Percentiles rank a stretch among this genome's conserved stretches.
Conservation (phyloP, 140 eudicot species). For the Ambrosia hybrid region DNA sequence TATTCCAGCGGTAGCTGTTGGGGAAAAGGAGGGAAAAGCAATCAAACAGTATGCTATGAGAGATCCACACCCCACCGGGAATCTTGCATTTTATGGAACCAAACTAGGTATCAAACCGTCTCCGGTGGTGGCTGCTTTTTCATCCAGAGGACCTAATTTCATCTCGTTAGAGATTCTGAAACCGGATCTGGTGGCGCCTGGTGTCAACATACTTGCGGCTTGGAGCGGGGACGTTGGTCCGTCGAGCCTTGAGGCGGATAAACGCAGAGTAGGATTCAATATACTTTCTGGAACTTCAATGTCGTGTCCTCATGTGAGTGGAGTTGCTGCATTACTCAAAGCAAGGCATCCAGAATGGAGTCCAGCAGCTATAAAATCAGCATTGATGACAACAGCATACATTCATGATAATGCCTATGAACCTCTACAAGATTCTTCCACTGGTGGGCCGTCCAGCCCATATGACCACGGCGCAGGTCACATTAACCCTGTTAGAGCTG, state of each 20-base stretch:
- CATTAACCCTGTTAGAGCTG: constrained; percentile 69
- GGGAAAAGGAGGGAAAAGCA: constrained; percentile 62
- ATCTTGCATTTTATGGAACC: constrained; percentile 73
- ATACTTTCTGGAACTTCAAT: constrained; percentile 91
- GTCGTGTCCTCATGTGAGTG: constrained; percentile 98
- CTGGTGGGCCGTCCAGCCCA: constrained; percentile 43
- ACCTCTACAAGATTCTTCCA: constrained; percentile 43
- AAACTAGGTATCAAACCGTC: constrained; percentile 66
- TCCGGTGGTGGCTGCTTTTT: constrained; percentile 95
- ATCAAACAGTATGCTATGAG: constrained; percentile 61
- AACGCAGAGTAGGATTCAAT: constrained; percentile 66
- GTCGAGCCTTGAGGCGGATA: constrained; percentile 68
- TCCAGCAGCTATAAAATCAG: constrained; percentile 92
- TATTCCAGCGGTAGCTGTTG: constrained; percentile 84
- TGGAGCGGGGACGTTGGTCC: constrained; percentile 87
- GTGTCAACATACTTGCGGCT: constrained; percentile 93
- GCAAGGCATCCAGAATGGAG: constrained; percentile 91
- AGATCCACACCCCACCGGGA: constrained; percentile 53
- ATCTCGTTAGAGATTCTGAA: constrained; percentile 72
- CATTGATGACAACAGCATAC: constrained; percentile 91
- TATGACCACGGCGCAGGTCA: constrained; percentile 90
- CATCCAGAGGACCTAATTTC: constrained; percentile 93
- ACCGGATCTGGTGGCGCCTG: constrained; percentile 92
- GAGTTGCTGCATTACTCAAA: constrained; percentile 83
- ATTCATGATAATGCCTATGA: constrained; percentile 44